These are phyloP conservation scores for Backusella morwellensis DNA, from an alignment of 192 early-diverging fungal species.

Conservation along the genomic window DNA sequence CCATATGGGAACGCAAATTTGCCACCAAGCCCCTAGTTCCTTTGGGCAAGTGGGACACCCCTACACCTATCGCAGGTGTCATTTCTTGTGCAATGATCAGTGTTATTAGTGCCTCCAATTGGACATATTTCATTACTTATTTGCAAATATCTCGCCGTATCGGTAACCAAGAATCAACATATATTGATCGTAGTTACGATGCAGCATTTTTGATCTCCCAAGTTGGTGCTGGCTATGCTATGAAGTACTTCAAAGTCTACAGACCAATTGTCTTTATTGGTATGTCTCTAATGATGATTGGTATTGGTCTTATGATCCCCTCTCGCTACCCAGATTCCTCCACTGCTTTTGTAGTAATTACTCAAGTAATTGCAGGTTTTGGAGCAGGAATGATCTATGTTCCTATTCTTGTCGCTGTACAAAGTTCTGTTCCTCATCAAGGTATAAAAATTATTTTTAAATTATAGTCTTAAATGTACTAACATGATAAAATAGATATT, in stretches of 20 bases:
- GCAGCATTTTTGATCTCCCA: conserved; percentile 15
- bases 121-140: conserved; percentile 17
- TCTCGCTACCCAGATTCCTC: conserved; percentile 9
- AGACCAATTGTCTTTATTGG: conserved; percentile 16
- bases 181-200: conserved; percentile 4
- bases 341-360: conserved; percentile 8
- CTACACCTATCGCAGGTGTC: conserved; percentile 14
- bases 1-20: conserved; percentile 17
- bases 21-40: conserved; percentile 6
- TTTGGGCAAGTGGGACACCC: conserved; percentile 4
- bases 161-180: conserved; percentile 3
- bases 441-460: not conserved
- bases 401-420: conserved; percentile 9
- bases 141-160: conserved; percentile 13
- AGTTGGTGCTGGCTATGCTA: conserved; percentile 4
- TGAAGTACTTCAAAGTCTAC: conserved; percentile 13
- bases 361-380: conserved; percentile 21
- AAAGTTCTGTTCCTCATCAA: conserved; percentile 16
- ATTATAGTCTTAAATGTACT: not conserved
- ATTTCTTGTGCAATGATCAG: conserved; percentile 8
- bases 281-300: conserved; percentile 9
- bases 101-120: conserved; percentile 13
- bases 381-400: conserved; percentile 21
- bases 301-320: conserved; percentile 25
- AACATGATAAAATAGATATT: conserved; percentile 2